Base-by-base conservation (phyloP, 228 moss, liverwort and hornwort genomes). In the Sphagnum fallax region DNA sequence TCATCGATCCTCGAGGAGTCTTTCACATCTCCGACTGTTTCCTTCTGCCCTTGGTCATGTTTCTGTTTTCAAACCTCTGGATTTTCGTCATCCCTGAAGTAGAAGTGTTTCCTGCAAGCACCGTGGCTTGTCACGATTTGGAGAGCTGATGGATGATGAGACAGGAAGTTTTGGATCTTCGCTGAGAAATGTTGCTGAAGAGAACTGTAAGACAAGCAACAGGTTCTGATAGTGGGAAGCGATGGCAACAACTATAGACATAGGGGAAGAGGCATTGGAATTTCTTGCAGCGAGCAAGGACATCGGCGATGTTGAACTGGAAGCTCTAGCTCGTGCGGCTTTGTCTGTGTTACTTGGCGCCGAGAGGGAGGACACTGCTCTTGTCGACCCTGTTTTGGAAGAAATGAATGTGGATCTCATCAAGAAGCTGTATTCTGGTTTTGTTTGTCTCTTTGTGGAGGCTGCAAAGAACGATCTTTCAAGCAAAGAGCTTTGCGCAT, bases 351-450 rank as follows among this genome's bases (percentile, higher is more conserved):
- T 93, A 52, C 65, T 76, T 73, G 80, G 85, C 6, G 51, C 47
- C 60, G 79, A 91, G 75, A 85, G 82, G 58, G 97, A 93, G 68
- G 90, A 91, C 63, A 81, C 75, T 16, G 91, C 90, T 4, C 82
- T 97, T 5, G 85, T 82, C n/a, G 80, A 66, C 62, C 75, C 87
- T 14, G 63, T 73, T 14, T 78, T 96, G 16, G 89, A 91, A 55
- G 74, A 81, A 55, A 75, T 93, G 69, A 91, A 93, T 58, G 91
- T 91, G 0, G 89, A 87, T 71, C 68, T 93, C 72, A 91, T 97
- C 70, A 93, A 90, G 75, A 65, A 72, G 50, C 83, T 86, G 0
- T 97, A 87, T 58, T 93, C 93, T 50, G 80, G 90, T 11, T 76
- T 97, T 16, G 83, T 87, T 47, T 91, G 90, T 67, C 77, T 97